phyloP scores from a whole-genome alignment of 306 rosid species.

The Fragaria ananassa region DNA sequence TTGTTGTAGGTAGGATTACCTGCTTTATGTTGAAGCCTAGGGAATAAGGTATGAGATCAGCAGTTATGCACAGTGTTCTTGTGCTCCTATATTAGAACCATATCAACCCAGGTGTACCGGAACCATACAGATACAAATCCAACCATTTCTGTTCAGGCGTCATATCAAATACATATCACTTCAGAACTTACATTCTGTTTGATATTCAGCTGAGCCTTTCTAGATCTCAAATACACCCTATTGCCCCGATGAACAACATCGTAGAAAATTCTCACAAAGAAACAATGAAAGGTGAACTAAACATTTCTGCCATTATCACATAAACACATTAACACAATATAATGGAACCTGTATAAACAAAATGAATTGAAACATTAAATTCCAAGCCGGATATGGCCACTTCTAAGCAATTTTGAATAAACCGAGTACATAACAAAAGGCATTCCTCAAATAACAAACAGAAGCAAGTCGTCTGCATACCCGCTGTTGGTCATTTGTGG shows the following conservation, averaged over 20 bases:
- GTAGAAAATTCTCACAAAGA: background rate
- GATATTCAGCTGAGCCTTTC: background rate
- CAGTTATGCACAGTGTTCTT: too few species aligned
- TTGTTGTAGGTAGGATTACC: too few species aligned
- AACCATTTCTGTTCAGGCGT: background rate
- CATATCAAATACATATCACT: background rate
- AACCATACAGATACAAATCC: background rate
- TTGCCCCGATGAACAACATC: background rate
- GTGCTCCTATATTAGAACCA: too few species aligned
- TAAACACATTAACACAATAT: background rate
- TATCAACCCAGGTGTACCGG: background rate
- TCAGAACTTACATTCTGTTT: background rate
- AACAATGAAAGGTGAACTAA: background rate
- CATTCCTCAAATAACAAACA: constrained; percentile 38
- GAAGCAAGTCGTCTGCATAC: constrained; percentile 38
- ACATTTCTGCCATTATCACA: background rate
- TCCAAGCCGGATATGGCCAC: background rate
- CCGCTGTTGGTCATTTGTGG: constrained; percentile 30
- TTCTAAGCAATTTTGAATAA: background rate
- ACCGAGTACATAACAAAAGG: constrained; percentile 23
- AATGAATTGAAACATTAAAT: background rate
- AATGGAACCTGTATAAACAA: background rate
- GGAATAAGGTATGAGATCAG: too few species aligned
- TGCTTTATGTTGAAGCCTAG: too few species aligned
- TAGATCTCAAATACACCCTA: background rate